These are phyloP conservation scores for Phytopythium helicoides DNA, from an alignment of 352 stramenopile genomes.

Conservation along the genomic window DNA sequence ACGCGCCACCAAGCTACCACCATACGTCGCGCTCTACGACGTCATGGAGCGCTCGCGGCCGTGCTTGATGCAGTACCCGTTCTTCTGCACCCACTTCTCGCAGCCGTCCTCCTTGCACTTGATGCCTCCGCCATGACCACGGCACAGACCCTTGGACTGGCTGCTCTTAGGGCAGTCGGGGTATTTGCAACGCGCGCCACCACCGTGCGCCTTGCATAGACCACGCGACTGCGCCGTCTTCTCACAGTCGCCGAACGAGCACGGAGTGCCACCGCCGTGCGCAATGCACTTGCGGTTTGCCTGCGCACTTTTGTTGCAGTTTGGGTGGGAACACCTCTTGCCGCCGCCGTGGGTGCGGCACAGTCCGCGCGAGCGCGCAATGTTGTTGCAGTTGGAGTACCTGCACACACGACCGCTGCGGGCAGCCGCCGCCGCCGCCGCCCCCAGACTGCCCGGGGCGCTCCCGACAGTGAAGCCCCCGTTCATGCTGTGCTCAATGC, in stretches of 20 bases:
- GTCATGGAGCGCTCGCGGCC: conserved; percentile 69
- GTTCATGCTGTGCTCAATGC: conserved; percentile 45
- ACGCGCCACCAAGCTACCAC: not conserved
- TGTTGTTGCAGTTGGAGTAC: conserved; percentile 85
- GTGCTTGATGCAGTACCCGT: conserved; percentile 89
- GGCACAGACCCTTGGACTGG: conserved; percentile 79
- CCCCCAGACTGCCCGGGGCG: conserved; percentile 6
- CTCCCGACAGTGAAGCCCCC: conserved; percentile 3
- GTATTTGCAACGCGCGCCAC: conserved; percentile 80
- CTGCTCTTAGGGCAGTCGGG: conserved; percentile 85
- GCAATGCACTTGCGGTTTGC: conserved; percentile 88
- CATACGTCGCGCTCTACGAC: conserved; percentile 36
- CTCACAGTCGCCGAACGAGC: conserved; percentile 82
- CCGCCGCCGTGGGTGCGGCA: conserved; percentile 75
- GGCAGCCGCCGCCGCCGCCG: conserved; percentile 5
- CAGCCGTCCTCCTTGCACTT: conserved; percentile 86
- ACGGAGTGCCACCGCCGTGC: conserved; percentile 80
- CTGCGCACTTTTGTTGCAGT: conserved; percentile 87
- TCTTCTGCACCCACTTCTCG: conserved; percentile 90
- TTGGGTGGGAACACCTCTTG: conserved; percentile 78
- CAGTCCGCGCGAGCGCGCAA: conserved; percentile 71
- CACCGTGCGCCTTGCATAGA: conserved; percentile 82
- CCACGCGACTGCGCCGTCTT: conserved; percentile 86
- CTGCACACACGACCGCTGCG: conserved; percentile 76
- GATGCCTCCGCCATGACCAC: conserved; percentile 79